phyloP scores from a whole-genome alignment of 768 basidiomycete genomes.

The Dendrothele bispora region DNA sequence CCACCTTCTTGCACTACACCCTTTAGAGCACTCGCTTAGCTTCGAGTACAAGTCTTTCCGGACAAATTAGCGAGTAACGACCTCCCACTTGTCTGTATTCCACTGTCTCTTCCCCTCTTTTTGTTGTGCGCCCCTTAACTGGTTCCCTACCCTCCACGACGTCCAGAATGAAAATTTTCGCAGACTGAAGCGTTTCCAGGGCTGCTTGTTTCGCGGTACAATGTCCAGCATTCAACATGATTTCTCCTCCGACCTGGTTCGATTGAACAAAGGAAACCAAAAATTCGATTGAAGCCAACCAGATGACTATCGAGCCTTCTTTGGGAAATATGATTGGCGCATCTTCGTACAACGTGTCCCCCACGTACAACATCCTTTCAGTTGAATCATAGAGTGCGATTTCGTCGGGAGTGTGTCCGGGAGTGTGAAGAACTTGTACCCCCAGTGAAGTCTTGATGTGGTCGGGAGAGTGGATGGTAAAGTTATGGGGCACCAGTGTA shows the following conservation, averaged over 20 bases:
- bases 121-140: slow-evolving; percentile 28
- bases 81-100: slow-evolving; percentile 42
- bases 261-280: slow-evolving; percentile 40
- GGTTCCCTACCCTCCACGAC: slow-evolving; percentile 42
- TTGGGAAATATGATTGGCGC: slow-evolving; percentile 56
- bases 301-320: slow-evolving; percentile 51
- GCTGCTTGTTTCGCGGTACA: slow-evolving; percentile 45
- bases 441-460: slow-evolving; percentile 26
- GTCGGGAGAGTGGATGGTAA: slow-evolving; percentile 27
- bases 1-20: too few species aligned
- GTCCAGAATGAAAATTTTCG: slow-evolving; percentile 46
- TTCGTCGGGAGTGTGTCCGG: slow-evolving; percentile 60
- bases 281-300: slow-evolving; percentile 45
- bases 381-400: slow-evolving; percentile 50
- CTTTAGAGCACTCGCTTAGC: too few species aligned
- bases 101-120: slow-evolving; percentile 38
- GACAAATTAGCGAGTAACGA: slow-evolving; percentile 48
- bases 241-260: slow-evolving; percentile 12
- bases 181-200: slow-evolving; percentile 39
- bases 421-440: slow-evolving; percentile 50
- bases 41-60: slow-evolving; percentile 44
- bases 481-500: slow-evolving; percentile 42
- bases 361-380: slow-evolving; percentile 56
- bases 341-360: slow-evolving; percentile 56
- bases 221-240: slow-evolving; percentile 52